Conservation (phyloP, 176 grass and related monocot species). For the Carex kokanica region DNA sequence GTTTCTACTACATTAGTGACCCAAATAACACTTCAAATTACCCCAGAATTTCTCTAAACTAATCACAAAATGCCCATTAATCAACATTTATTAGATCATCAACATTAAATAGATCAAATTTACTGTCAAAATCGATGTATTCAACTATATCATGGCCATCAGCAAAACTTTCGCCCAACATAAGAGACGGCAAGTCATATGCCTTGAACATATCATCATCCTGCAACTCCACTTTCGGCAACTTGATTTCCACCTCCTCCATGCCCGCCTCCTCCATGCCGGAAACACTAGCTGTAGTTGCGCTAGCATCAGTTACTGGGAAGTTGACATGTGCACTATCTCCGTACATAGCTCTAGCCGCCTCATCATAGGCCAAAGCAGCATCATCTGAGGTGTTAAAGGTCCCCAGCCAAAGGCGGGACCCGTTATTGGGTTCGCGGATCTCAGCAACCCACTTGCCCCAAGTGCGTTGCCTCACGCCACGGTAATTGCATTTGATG, state of each 20-base stretch:
- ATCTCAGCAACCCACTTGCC: constrained; percentile 74
- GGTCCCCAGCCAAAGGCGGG: constrained; percentile 65
- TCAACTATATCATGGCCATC: constrained; percentile 33
- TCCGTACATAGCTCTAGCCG: constrained; percentile 43
- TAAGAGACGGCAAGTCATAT: constrained; percentile 9
- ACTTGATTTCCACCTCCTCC: neutral
- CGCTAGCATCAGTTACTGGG: neutral
- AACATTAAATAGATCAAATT: neutral
- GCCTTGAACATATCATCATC: constrained; percentile 14
- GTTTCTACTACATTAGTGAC: neutral
- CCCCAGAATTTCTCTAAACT: neutral
- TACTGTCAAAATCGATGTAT: constrained; percentile 35
- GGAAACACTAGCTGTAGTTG: neutral
- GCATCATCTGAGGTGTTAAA: constrained; percentile 48
- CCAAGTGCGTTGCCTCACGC: constrained; percentile 60
- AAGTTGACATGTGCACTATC: constrained; percentile 35
- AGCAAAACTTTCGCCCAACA: neutral
- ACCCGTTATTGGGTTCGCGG: constrained; percentile 38
- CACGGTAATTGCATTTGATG: constrained; percentile 39
- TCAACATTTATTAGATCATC: neutral
- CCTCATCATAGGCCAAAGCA: constrained; percentile 56
- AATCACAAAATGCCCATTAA: neutral
- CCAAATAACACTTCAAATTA: neutral
- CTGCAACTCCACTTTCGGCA: neutral
- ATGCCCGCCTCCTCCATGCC: neutral